These are phyloP conservation scores for Didymellaceae sp. DNA, from an alignment of 2,329 filamentous ascomycete genomes.

Conservation along the genomic window DNA sequence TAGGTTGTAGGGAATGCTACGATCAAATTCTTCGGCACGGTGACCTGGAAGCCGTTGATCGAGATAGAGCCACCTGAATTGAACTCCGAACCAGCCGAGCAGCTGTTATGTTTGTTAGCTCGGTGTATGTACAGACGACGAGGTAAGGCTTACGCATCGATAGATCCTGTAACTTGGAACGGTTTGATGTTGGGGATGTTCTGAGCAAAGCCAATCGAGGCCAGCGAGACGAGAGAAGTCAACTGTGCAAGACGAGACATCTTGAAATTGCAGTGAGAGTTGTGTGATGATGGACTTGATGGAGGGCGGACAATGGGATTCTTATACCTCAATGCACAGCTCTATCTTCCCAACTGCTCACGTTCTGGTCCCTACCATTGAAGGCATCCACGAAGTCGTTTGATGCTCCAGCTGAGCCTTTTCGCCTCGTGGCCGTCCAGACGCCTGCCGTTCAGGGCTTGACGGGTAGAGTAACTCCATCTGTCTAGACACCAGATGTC, in stretches of 20 bases:
- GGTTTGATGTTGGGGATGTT: slow-evolving; percentile 29
- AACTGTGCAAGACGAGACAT: slow-evolving; percentile 29
- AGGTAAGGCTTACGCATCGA: slow-evolving; percentile 32
- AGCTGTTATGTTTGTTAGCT: slow-evolving; percentile 10
- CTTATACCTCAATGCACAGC: slow-evolving; percentile 4
- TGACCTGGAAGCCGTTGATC: slow-evolving; percentile 55
- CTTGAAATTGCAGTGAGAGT: not conserved
- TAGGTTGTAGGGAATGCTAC: slow-evolving; percentile 58
- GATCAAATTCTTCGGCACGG: slow-evolving; percentile 58
- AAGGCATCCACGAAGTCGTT: slow-evolving; percentile 1
- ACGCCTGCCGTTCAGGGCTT: not conserved
- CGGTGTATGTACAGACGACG: too few relatives aligned
- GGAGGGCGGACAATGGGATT: slow-evolving; percentile 9
- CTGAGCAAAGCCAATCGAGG: slow-evolving; percentile 27
- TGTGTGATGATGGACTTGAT: slow-evolving; percentile 3
- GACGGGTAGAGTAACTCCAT: slow-evolving; percentile 7
- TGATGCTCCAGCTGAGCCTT: slow-evolving; percentile 2
- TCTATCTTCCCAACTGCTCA: not conserved
- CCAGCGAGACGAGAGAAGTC: slow-evolving; percentile 27
- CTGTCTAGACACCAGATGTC: not conserved
- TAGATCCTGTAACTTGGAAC: slow-evolving; percentile 36
- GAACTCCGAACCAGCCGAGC: slow-evolving; percentile 35
- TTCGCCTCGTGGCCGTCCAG: slow-evolving; percentile 10
- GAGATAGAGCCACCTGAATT: slow-evolving; percentile 57
- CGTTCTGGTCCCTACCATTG: slow-evolving; percentile 4